Conservation (phyloP, 169 alveolate species). For the Babesia ovata region DNA sequence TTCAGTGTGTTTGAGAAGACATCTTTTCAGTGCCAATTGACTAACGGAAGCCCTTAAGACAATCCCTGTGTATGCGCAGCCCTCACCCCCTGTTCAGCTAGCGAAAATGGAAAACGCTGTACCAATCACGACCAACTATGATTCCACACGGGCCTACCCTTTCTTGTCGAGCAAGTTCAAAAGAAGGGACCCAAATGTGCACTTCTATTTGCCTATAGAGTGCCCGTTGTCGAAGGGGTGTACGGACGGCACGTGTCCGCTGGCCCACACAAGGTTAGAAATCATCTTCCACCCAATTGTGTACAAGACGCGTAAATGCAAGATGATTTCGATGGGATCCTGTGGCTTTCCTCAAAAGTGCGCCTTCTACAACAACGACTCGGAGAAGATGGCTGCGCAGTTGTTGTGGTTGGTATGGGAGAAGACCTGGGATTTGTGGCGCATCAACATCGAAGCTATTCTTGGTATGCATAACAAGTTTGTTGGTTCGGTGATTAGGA, state of each 20-base stretch:
- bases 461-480: slow-evolving; percentile 21
- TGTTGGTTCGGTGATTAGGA: neutral
- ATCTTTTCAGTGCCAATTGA: too few relatives aligned
- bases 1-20: too few relatives aligned
- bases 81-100: neutral
- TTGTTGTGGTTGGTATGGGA: slow-evolving; percentile 75
- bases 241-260: slow-evolving; percentile 79
- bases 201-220: slow-evolving; percentile 83
- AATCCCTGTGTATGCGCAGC: too few relatives aligned
- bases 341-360: slow-evolving; percentile 74
- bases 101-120: slow-evolving; percentile 60
- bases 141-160: slow-evolving; percentile 65
- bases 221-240: slow-evolving; percentile 80
- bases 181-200: slow-evolving; percentile 77
- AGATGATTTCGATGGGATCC: slow-evolving; percentile 67
- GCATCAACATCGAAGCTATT: slow-evolving; percentile 53
- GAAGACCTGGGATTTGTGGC: slow-evolving; percentile 74
- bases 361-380: slow-evolving; percentile 72
- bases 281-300: slow-evolving; percentile 84
- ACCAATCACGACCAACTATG: slow-evolving; percentile 70
- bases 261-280: slow-evolving; percentile 83
- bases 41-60: too few relatives aligned
- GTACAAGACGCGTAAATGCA: slow-evolving; percentile 80
- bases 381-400: slow-evolving; percentile 72
- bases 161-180: slow-evolving; percentile 69